Percentiles rank a stretch among this genome's conserved stretches.
These are phyloP conservation scores for Sphaerulina populicola DNA, from an alignment of 2,329 filamentous ascomycete genomes.

Conservation along the genomic window DNA sequence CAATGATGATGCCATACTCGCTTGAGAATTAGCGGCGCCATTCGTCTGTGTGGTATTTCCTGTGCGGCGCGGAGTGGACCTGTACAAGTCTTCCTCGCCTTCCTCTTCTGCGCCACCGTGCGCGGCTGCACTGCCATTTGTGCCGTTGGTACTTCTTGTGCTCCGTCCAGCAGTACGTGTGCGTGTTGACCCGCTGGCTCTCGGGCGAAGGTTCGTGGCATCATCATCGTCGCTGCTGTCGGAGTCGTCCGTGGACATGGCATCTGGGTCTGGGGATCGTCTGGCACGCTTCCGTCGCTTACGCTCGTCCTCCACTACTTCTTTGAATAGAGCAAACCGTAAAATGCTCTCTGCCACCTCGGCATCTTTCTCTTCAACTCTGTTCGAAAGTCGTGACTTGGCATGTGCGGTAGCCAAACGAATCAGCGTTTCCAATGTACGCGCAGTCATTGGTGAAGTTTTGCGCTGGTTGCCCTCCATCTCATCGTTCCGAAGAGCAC, in stretches of 20 bases:
- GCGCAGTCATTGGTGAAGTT: constrained; percentile 90
- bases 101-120: constrained; percentile 35
- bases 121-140: constrained; percentile 27
- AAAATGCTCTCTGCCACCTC: constrained; percentile 80
- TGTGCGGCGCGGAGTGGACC: constrained; percentile 25
- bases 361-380: constrained; percentile 84
- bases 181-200: constrained; percentile 23
- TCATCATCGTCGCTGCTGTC: constrained; percentile 55
- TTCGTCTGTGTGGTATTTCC: constrained; percentile 27
- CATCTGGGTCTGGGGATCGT: constrained; percentile 48
- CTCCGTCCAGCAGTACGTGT: constrained; percentile 20
- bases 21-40: constrained; percentile 40
- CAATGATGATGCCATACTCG: constrained; percentile 71
- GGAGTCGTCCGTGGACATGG: constrained; percentile 47
- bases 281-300: constrained; percentile 75
- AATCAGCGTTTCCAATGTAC: constrained; percentile 96
- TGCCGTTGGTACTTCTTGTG: constrained; percentile 15
- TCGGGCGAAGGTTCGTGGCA: constrained; percentile 34
- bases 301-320: constrained; percentile 70
- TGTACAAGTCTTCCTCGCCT: constrained; percentile 49
- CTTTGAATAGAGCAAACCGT: constrained; percentile 93
- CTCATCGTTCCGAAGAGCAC: constrained; percentile 88
- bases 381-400: constrained; percentile 77
- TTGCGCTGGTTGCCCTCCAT: constrained; percentile 88
- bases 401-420: constrained; percentile 94